Conservation (phyloP, 148 eudicot species). For the Vaccinium myrtillus region DNA sequence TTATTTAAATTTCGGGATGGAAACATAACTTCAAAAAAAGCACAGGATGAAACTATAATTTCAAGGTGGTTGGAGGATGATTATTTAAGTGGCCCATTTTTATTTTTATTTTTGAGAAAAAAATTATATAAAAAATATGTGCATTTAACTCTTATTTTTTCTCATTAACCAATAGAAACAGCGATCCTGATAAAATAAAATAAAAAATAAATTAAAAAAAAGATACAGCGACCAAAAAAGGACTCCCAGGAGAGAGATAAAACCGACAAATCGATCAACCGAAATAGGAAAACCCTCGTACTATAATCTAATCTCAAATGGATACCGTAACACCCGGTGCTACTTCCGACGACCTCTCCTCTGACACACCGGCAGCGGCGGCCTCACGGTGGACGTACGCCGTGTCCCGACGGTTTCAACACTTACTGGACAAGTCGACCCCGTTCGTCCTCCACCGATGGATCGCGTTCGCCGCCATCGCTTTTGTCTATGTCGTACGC, state of each 20-base stretch:
- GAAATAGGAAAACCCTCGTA: background rate
- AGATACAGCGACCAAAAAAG: too few species aligned
- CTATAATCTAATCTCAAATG: background rate
- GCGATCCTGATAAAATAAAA: too few species aligned
- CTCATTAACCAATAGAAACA: too few species aligned
- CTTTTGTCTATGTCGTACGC: conserved; percentile 37
- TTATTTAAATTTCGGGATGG: too few species aligned
- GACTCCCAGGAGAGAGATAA: background rate
- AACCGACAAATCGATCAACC: background rate
- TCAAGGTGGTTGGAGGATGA: too few species aligned
- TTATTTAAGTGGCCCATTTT: too few species aligned
- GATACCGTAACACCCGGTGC: conserved; percentile 21
- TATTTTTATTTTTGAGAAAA: too few species aligned
- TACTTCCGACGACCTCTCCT: conserved; percentile 16
- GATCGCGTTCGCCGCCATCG: conserved; percentile 34
- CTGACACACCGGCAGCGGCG: conserved; percentile 19
- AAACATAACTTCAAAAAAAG: too few species aligned
- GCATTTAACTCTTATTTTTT: too few species aligned
- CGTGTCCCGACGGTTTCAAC: conserved; percentile 39
- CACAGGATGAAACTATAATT: too few species aligned
- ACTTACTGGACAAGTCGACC: conserved; percentile 47
- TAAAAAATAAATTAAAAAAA: too few species aligned
- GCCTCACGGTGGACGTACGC: conserved; percentile 21
- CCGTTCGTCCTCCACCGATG: conserved; percentile 50
- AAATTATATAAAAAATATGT: too few species aligned